A percentile compares a stretch with the other conserved stretches of the same genome.
Conservation (phyloP, 441 rosid species). For the Breynia disticha region DNA sequence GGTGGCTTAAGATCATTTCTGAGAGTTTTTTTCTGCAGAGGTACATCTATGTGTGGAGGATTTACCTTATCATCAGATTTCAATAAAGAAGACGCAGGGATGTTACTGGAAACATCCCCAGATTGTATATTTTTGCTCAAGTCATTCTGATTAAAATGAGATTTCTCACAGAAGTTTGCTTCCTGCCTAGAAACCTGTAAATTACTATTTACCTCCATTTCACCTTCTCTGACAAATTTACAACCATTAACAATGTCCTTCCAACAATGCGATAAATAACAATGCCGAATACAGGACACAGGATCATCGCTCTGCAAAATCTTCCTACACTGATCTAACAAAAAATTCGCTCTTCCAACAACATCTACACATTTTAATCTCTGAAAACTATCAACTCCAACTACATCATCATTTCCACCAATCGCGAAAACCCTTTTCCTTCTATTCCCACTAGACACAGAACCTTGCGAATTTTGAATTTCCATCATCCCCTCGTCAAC, state of each 20-base stretch:
- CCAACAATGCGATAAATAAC: slow-evolving; percentile 21
- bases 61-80: slow-evolving; percentile 14
- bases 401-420: slow-evolving; percentile 23
- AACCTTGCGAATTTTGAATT: slow-evolving; percentile 39
- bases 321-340: slow-evolving; percentile 41
- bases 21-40: background rate
- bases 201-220: slow-evolving; percentile 16
- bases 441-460: slow-evolving; percentile 46
- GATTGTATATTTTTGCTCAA: slow-evolving; percentile 13
- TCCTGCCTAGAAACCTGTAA: slow-evolving; percentile 18
- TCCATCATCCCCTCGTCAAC: slow-evolving; percentile 23
- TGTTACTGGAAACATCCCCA: slow-evolving; percentile 10
- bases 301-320: slow-evolving; percentile 58
- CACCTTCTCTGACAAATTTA: slow-evolving; percentile 17
- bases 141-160: slow-evolving; percentile 10
- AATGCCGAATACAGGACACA: slow-evolving; percentile 33
- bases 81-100: slow-evolving; percentile 7
- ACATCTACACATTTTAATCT: slow-evolving; percentile 18
- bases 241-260: slow-evolving; percentile 17
- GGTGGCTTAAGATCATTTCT: slow-evolving; percentile 9
- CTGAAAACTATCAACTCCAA: slow-evolving; percentile 15
- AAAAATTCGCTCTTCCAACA: slow-evolving; percentile 30
- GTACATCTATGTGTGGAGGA: slow-evolving; percentile 2
- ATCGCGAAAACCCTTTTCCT: slow-evolving; percentile 66
- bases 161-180: slow-evolving; percentile 13